Conservation (phyloP, 208 protist genomes). For the Blechomonas ayalai region DNA sequence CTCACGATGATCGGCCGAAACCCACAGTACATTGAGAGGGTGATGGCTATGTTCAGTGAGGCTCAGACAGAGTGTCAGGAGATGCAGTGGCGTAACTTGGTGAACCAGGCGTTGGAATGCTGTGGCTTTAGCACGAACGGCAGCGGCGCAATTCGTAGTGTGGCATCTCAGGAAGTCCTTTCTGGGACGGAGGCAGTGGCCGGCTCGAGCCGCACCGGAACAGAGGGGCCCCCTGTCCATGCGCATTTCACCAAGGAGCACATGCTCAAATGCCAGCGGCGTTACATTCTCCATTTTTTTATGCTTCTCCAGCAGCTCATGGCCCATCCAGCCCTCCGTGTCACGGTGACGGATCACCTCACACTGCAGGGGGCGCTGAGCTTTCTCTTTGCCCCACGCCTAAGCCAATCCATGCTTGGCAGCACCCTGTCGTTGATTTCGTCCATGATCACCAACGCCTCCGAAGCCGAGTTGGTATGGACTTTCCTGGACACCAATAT, state of each 20-base stretch:
- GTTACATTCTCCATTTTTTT: conserved; percentile 66
- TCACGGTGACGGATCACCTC: conserved; percentile 34
- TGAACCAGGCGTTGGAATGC: conserved; percentile 68
- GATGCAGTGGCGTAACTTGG: conserved; percentile 67
- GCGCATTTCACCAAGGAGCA: conserved; percentile 58
- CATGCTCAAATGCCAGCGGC: conserved; percentile 39
- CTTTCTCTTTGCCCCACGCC: conserved; percentile 55
- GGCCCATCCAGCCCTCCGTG: conserved; percentile 35
- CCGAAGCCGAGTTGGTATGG: conserved; percentile 58
- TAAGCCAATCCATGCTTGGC: conserved; percentile 55
- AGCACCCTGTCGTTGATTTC: conserved; percentile 69
- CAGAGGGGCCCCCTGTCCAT: conserved; percentile 11
- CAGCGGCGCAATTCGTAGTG: not conserved
- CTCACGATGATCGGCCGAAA: conserved; percentile 82
- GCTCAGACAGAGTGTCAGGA: conserved; percentile 64
- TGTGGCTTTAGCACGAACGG: conserved; percentile 28
- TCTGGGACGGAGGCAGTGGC: not conserved
- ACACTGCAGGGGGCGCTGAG: conserved; percentile 44
- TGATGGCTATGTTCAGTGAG: conserved; percentile 51
- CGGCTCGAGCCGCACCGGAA: not conserved
- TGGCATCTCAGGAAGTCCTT: not conserved
- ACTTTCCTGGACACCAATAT: conserved; percentile 42
- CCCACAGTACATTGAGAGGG: conserved; percentile 64
- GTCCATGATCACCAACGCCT: conserved; percentile 43
- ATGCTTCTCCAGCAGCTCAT: conserved; percentile 69